Evolutionary conservation across 169 alveolate genomes (phyloP).

Genomic region (Cardiosporidium cionae): DNA sequence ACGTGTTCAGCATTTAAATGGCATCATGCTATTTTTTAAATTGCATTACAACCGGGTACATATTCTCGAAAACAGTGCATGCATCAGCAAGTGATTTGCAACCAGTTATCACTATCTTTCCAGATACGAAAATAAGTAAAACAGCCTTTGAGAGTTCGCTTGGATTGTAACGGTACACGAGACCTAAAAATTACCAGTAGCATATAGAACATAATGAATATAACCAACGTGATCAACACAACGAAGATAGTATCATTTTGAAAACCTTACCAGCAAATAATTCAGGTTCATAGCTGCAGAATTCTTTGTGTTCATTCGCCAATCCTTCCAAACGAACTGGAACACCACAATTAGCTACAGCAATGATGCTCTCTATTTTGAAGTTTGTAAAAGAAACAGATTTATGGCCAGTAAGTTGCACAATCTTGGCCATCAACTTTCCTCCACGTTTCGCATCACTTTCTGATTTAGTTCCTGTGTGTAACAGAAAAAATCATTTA

Average conservation of each 20-base stretch:
- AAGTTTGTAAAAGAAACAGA: conserved; percentile 74
- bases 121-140: conserved; percentile 91
- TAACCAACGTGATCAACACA: background rate
- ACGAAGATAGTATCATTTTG: background rate
- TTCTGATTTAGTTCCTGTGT: conserved; percentile 31
- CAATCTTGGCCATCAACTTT: conserved; percentile 11
- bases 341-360: conserved; percentile 89
- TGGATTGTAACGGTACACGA: conserved; percentile 38
- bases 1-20: background rate
- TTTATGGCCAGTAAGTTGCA: background rate
- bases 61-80: conserved; percentile 9
- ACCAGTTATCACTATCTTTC: conserved; percentile 97
- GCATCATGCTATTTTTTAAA: conserved; percentile 3
- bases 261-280: conserved; percentile 85
- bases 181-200: conserved; percentile 2
- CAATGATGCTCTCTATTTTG: conserved; percentile 94
- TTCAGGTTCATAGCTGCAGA: conserved; percentile 95
- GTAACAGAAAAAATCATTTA: no score
- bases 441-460: conserved; percentile 23
- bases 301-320: conserved; percentile 78
- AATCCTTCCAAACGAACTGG: conserved; percentile 93
- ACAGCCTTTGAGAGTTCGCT: conserved; percentile 77
- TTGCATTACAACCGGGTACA: conserved; percentile 30
- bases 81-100: conserved; percentile 60
- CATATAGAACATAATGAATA: background rate